phyloP scores from a whole-genome alignment of 331 rosid genomes.

The Stylosanthes scabra region DNA sequence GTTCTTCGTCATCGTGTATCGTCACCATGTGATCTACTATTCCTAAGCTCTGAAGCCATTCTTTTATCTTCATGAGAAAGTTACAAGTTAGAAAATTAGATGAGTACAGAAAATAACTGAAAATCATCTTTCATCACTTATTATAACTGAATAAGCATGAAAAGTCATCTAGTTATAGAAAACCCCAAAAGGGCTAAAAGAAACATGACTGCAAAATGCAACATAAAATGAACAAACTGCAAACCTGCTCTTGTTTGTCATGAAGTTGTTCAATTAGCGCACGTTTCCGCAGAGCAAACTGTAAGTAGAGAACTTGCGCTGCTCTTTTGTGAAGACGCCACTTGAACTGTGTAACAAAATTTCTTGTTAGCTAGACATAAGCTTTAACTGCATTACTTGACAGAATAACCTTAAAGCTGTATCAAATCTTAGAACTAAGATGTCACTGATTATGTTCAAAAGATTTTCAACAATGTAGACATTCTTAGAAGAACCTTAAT shows the following conservation, averaged over 20 bases:
- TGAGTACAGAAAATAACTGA: slow-evolving; percentile 29
- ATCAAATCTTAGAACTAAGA: slow-evolving; percentile 7
- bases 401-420: slow-evolving; percentile 3
- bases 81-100: slow-evolving; percentile 33
- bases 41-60: slow-evolving; percentile 95
- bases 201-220: slow-evolving; percentile 8
- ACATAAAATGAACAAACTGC: slow-evolving; percentile 55
- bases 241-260: slow-evolving; percentile 94
- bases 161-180: slow-evolving; percentile 18
- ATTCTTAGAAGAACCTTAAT: background rate
- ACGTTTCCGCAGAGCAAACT: slow-evolving; percentile 88
- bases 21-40: slow-evolving; percentile 73
- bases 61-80: slow-evolving; percentile 69
- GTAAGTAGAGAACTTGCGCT: slow-evolving; percentile 85
- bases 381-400: slow-evolving; percentile 19
- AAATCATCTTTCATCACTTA: slow-evolving; percentile 23
- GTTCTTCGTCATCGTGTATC: slow-evolving; percentile 81
- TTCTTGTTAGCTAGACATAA: slow-evolving; percentile 19
- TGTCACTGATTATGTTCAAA: slow-evolving; percentile 11
- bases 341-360: slow-evolving; percentile 64
- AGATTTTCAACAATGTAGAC: background rate
- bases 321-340: slow-evolving; percentile 89
- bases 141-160: slow-evolving; percentile 25
- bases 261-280: slow-evolving; percentile 78
- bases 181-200: background rate